phyloP scores from a whole-genome alignment of 2,329 filamentous ascomycete genomes.

The Aspergillus pseudoterreus region DNA sequence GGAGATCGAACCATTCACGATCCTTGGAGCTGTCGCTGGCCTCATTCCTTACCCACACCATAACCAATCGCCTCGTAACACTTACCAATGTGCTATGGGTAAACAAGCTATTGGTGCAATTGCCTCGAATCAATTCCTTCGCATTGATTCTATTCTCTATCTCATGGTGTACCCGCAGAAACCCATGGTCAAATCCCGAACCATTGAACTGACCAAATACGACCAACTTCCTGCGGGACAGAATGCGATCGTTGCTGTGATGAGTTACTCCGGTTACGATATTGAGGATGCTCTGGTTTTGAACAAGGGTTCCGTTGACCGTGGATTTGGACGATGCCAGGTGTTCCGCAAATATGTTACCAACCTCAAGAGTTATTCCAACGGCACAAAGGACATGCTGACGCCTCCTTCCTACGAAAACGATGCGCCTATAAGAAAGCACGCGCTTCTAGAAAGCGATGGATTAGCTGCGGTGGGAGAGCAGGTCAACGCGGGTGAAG shows the following conservation, averaged over 20 bases:
- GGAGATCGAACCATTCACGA: constrained; percentile 96
- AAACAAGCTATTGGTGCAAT: constrained; percentile 99
- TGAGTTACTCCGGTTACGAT: constrained; percentile 99
- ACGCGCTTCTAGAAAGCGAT: constrained; percentile 74
- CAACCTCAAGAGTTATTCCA: constrained; percentile 83
- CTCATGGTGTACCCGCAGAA: constrained; percentile 97
- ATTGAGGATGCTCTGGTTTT: constrained; percentile 96
- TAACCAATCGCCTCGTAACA: constrained; percentile 97
- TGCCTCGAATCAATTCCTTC: constrained; percentile 95
- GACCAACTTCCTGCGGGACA: constrained; percentile 96
- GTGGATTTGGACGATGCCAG: constrained; percentile 93
- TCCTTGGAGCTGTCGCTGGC: constrained; percentile 90
- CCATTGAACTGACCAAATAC: constrained; percentile 94
- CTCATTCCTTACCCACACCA: constrained; percentile 98
- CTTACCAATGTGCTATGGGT: constrained; percentile 99
- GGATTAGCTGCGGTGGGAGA: constrained; percentile 85
- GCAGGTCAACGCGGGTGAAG: constrained; percentile 71
- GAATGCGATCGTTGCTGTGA: constrained; percentile 95
- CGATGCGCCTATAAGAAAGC: constrained; percentile 61
- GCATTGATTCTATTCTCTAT: constrained; percentile 93
- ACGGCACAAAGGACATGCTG: constrained; percentile 63
- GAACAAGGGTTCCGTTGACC: constrained; percentile 92
- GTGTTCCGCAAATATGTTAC: constrained; percentile 95
- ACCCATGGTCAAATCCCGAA: constrained; percentile 95
- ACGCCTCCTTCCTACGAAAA: constrained; percentile 61